phyloP scores from a whole-genome alignment of 805 yeast genomes.

The Wickerhamiella spandovensis region DNA sequence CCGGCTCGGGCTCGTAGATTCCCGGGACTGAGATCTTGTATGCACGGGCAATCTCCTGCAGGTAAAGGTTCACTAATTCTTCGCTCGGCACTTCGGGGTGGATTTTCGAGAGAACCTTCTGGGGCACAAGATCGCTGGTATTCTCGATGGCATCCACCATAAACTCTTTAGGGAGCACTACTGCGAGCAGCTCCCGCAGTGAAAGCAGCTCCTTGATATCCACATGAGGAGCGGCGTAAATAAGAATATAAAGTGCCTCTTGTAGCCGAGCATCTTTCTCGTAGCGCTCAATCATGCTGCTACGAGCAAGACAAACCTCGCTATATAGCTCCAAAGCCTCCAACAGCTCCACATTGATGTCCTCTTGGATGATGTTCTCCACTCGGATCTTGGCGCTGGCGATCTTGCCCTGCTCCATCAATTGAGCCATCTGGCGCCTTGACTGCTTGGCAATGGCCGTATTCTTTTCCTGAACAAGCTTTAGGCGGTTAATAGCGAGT shows the following conservation, averaged over 20 bases:
- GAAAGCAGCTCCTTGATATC: constrained; percentile 59
- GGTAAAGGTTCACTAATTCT: constrained; percentile 52
- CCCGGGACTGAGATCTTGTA: constrained; percentile 65
- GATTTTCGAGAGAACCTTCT: constrained; percentile 51
- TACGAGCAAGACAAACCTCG: constrained; percentile 65
- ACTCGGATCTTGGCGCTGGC: constrained; percentile 73
- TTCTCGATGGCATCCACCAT: constrained; percentile 41
- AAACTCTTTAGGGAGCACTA: constrained; percentile 59
- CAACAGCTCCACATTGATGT: constrained; percentile 61
- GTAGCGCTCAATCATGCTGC: constrained; percentile 37
- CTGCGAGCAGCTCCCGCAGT: constrained; percentile 47
- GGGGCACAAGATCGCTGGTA: constrained; percentile 42
- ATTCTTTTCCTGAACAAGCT: constrained; percentile 62
- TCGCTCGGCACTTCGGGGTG: constrained; percentile 52
- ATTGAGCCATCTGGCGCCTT: constrained; percentile 55
- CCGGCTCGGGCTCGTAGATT: constrained; percentile 20
- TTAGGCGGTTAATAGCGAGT: constrained; percentile 58
- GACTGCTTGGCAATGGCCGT: constrained; percentile 63
- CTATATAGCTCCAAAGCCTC: constrained; percentile 74
- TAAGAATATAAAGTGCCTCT: constrained; percentile 61
- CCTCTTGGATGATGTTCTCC: constrained; percentile 74
- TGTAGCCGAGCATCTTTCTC: constrained; percentile 28
- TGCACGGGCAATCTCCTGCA: constrained; percentile 69
- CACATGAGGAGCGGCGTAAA: constrained; percentile 56
- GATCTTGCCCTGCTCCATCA: constrained; percentile 57